A percentile compares a stretch with the other conserved stretches of the same genome.
phyloP scores from a whole-genome alignment of 1,139 yeast species.

The Diutina scorzettiae region DNA sequence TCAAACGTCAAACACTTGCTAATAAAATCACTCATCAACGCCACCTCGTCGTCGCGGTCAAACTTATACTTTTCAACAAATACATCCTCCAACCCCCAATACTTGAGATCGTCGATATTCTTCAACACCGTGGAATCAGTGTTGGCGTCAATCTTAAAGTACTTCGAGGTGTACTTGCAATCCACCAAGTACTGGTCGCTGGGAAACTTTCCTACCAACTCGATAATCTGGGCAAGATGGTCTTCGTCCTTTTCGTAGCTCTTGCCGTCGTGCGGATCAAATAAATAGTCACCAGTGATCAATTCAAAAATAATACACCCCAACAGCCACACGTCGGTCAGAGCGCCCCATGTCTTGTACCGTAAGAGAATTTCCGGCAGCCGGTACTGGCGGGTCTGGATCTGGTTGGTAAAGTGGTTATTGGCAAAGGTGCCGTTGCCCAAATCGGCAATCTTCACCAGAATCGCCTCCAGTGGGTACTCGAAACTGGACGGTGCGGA shows the following conservation, averaged over 20 bases:
- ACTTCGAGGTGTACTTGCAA: constrained; percentile 40
- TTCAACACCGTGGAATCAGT: constrained; percentile 25
- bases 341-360: constrained; percentile 71
- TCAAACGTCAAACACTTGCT: constrained; percentile 28
- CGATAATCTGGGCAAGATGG: constrained; percentile 73
- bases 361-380: constrained; percentile 64
- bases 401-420: constrained; percentile 69
- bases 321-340: constrained; percentile 74
- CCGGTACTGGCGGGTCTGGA: constrained; percentile 79
- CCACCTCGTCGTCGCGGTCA: constrained; percentile 13
- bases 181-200: constrained; percentile 32
- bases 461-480: neutral
- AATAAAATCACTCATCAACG: constrained; percentile 29
- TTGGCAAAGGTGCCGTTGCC: constrained; percentile 77
- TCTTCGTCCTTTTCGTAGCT: constrained; percentile 67
- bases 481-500: neutral
- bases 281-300: constrained; percentile 73
- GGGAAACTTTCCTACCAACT: constrained; percentile 51
- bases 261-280: constrained; percentile 65
- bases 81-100: constrained; percentile 58
- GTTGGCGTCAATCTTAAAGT: constrained; percentile 24
- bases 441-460: constrained; percentile 61
- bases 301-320: constrained; percentile 77
- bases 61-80: constrained; percentile 64
- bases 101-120: constrained; percentile 51